Evolutionary conservation across 108 stramenopile species (phyloP), one percentile per base, ranked within the genome.

Genomic region (Mediolabrus comicus): DNA sequence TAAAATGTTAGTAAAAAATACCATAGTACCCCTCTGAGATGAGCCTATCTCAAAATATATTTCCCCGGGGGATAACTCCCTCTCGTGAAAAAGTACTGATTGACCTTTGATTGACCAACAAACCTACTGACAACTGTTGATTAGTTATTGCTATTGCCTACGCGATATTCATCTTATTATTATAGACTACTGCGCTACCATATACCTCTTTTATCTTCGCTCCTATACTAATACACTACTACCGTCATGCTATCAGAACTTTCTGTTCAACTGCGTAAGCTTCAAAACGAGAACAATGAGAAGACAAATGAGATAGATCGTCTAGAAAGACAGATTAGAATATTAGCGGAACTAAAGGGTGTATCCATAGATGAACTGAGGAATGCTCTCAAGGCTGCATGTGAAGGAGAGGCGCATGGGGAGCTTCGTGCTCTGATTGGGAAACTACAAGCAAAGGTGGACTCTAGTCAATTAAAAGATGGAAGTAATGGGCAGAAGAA

Each of bases 241-340:
- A 54, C 49, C 35, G 29, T 66, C 66, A 83, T 83, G 19, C 53
- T 92, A 10, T 87, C 85, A 0, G 91, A 92, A 69, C 60, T 92
- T 24, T 87, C 87, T 33, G 86, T 84, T 10, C 91, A 89, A 43
- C 75, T 92, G 6, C 85, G 91, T 13, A 78, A 86, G 35, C 71
- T 86, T 3, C 91, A 86, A 54, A 67, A 81, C 51, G 77, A 85
- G 75, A 92, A 89, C 57, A 85, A 86, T 39, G 61, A 71, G 5
- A 79, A 88, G 51, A 49, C 64, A 4, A 58, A 61, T 12, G 86
- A 92, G 59, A 87, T 92, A 43, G 83, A 86, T 67, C 78, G 86
- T 4, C 62, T 92, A 36, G 87, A 92, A 74, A 83, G 91, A 12
- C 86, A 92, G 62, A 26, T 87, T 2, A 54, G 77, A 35, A 88